These are phyloP conservation scores for Sanghuangporus weigelae DNA, from an alignment of 1,284 basidiomycete genomes.

Conservation along the genomic window DNA sequence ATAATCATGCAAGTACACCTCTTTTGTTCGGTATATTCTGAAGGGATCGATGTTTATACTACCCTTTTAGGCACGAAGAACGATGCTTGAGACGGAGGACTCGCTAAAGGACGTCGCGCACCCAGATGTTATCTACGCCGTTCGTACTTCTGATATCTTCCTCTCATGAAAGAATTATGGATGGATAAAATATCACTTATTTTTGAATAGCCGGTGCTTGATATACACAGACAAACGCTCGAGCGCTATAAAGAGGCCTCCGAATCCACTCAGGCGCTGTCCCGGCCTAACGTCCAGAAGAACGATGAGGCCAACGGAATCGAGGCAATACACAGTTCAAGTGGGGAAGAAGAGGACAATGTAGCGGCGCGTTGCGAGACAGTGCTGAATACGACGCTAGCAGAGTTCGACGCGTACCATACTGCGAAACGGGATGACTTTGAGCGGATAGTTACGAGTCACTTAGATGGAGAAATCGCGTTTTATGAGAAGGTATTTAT, in stretches of 20 bases:
- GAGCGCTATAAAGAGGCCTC: constrained; percentile 55
- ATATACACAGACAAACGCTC: constrained; percentile 64
- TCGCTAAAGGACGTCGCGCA: constrained; percentile 70
- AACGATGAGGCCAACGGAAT: neutral
- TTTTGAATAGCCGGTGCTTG: constrained; percentile 56
- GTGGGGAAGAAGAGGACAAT: constrained; percentile 51
- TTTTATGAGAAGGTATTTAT: constrained; percentile 60
- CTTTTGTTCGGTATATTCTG: neutral
- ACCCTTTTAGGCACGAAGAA: constrained; percentile 56
- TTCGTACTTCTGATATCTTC: constrained; percentile 27
- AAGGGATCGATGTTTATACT: too few species aligned
- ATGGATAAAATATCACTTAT: neutral
- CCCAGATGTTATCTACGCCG: constrained; percentile 65
- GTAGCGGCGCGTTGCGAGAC: constrained; percentile 77
- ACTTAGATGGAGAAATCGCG: constrained; percentile 72
- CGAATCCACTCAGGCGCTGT: neutral
- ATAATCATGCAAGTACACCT: constrained; percentile 56
- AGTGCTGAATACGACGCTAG: constrained; percentile 81
- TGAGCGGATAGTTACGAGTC: constrained; percentile 49
- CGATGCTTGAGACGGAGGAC: constrained; percentile 71
- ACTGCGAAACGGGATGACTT: constrained; percentile 71
- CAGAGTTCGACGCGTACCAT: constrained; percentile 81
- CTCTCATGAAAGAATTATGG: neutral
- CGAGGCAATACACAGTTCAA: neutral
- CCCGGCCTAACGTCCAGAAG: neutral